These are phyloP conservation scores for Xanthoconium stramineum DNA, from an alignment of 768 basidiomycete genomes.

Conservation along the genomic window DNA sequence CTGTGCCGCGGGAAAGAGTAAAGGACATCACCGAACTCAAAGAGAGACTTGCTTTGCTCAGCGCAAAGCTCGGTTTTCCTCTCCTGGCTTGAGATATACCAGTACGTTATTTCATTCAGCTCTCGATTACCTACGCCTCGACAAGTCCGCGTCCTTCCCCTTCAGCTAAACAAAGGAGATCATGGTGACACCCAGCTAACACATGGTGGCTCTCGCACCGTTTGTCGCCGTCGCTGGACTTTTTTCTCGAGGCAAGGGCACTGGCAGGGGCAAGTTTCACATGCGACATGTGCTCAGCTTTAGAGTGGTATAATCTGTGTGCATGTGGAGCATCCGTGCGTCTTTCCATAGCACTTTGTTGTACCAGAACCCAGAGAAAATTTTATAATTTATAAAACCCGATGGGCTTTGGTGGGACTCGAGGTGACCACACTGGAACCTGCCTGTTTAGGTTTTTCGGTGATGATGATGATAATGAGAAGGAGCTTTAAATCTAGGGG, in stretches of 20 bases:
- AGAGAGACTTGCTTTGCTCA: slow-evolving; percentile 33
- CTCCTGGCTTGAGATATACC: slow-evolving; percentile 7
- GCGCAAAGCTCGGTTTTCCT: slow-evolving; percentile 31
- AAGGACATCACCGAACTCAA: slow-evolving; percentile 42
- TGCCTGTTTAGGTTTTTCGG: too few species aligned
- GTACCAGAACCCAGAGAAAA: neutral
- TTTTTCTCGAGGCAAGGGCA: neutral
- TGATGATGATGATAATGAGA: too few species aligned
- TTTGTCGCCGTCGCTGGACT: neutral
- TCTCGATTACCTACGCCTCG: neutral
- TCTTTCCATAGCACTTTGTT: slow-evolving; percentile 3
- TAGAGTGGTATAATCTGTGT: slow-evolving; percentile 7
- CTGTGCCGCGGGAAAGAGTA: slow-evolving; percentile 16
- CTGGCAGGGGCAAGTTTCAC: neutral
- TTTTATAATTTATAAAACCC: neutral
- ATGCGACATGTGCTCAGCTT: slow-evolving; percentile 12
- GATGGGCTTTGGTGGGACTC: too few species aligned
- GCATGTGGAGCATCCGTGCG: neutral
- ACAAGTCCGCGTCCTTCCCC: neutral
- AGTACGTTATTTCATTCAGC: neutral
- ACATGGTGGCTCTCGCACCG: neutral
- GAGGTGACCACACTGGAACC: too few species aligned
- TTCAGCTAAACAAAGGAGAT: neutral
- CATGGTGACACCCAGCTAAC: neutral
- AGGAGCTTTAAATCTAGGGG: too few species aligned